A percentile compares a stretch with the other conserved stretches of the same genome.
Conservation (phyloP, 1,139 yeast genomes). For the Chernovozyma aurita region DNA sequence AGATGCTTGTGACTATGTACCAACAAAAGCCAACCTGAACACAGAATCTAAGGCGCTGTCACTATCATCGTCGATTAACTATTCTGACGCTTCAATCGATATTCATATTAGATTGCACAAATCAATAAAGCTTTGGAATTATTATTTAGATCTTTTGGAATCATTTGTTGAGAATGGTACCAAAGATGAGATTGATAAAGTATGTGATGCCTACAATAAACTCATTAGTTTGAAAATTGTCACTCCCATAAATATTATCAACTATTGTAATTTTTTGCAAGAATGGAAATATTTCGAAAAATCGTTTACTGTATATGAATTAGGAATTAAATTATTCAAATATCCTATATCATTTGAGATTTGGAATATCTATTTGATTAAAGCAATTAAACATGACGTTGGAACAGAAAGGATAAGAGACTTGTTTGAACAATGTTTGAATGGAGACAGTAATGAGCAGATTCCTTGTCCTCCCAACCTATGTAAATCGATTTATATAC, state of each 20-base stretch:
- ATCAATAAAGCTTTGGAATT: conserved; percentile 65
- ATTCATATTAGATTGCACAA: conserved; percentile 60
- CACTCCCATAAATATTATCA: conserved; percentile 62
- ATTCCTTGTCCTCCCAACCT: conserved; percentile 41
- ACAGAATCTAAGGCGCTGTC: conserved; percentile 16
- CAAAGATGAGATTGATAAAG: conserved; percentile 18
- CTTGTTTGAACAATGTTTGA: conserved; percentile 57
- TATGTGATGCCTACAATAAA: conserved; percentile 48
- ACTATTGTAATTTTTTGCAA: conserved; percentile 62
- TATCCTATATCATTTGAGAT: conserved; percentile 63
- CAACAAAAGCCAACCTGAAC: conserved; percentile 20
- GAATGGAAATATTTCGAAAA: conserved; percentile 44
- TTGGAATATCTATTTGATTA: conserved; percentile 66
- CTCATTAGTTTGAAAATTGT: conserved; percentile 62
- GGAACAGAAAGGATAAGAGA: conserved; percentile 62
- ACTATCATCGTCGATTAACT: conserved; percentile 19
- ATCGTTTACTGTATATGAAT: conserved; percentile 62
- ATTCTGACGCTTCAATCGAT: conserved; percentile 40
- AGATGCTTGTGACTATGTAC: conserved; percentile 24
- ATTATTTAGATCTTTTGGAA: conserved; percentile 71
- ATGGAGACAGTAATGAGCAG: conserved; percentile 26
- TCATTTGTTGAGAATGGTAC: conserved; percentile 42
- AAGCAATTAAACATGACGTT: conserved; percentile 33
- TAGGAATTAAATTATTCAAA: conserved; percentile 55
- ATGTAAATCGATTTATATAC: conserved; percentile 44